These are phyloP conservation scores for Acacia confusa DNA, from an alignment of 306 rosid genomes.

Conservation along the genomic window DNA sequence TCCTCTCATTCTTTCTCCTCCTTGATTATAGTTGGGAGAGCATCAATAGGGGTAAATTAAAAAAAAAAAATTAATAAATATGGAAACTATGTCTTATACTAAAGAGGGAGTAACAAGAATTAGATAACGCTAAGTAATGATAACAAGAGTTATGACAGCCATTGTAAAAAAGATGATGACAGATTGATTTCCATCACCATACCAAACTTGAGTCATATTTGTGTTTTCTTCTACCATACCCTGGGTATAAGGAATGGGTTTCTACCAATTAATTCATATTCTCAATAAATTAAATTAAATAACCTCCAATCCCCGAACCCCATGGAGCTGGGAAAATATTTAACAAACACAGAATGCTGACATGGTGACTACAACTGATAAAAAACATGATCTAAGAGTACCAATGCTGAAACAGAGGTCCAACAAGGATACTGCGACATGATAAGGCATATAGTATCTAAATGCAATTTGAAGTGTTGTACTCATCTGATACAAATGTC, in stretches of 20 bases:
- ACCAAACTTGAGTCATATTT: background rate
- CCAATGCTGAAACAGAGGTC: background rate
- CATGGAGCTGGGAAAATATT: background rate
- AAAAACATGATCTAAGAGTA: background rate
- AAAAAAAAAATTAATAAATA: too few species aligned
- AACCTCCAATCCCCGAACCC: background rate
- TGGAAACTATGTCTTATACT: too few species aligned
- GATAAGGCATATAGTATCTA: background rate
- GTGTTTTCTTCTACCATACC: background rate
- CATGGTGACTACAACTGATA: background rate
- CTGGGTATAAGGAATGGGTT: background rate
- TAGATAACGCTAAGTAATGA: background rate
- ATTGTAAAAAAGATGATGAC: background rate
- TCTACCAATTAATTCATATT: conserved; percentile 4
- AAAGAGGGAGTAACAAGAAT: background rate
- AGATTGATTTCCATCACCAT: background rate
- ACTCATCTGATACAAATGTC: background rate
- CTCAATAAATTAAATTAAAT: background rate
- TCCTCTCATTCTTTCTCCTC: too few species aligned
- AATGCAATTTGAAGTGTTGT: background rate
- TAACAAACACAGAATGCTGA: background rate
- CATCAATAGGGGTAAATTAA: too few species aligned
- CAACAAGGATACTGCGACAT: background rate
- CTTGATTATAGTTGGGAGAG: too few species aligned
- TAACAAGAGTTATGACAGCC: background rate